A percentile compares a stretch with the other conserved stretches of the same genome.
These are phyloP conservation scores for Trichoderma reesei DNA, from an alignment of 495 filamentous ascomycete genomes.

Conservation along the genomic window DNA sequence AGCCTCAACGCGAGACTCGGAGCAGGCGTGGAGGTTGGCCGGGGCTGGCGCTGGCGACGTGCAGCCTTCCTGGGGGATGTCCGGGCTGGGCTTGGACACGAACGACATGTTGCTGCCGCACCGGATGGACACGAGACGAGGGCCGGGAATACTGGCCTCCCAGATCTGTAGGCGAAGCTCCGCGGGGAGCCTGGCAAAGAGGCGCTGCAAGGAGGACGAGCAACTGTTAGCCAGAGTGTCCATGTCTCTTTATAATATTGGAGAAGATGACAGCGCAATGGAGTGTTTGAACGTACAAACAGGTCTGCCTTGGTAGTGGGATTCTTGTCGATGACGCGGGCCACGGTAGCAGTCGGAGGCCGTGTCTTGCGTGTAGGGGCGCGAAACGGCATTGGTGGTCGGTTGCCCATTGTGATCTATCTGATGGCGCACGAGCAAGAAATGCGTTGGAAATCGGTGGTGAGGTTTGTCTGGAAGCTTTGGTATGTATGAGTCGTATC, in stretches of 20 bases:
- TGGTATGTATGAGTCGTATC: neutral
- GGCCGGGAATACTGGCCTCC: constrained; percentile 17
- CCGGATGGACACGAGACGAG: constrained; percentile 20
- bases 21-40: constrained; percentile 20
- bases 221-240: neutral
- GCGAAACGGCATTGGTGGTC: too few relatives aligned
- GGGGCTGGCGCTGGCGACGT: constrained; percentile 15
- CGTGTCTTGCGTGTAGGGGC: too few relatives aligned
- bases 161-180: constrained; percentile 24
- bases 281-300: too few relatives aligned
- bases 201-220: constrained; percentile 11
- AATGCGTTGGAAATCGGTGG: too few relatives aligned
- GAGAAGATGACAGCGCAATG: too few relatives aligned
- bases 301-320: too few relatives aligned
- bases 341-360: too few relatives aligned
- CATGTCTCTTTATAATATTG: too few relatives aligned
- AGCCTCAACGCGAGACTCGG: constrained; percentile 20
- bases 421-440: too few relatives aligned
- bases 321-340: too few relatives aligned
- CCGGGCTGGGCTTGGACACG: neutral
- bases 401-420: too few relatives aligned
- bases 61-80: constrained; percentile 6
- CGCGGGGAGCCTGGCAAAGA: constrained; percentile 18
- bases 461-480: too few relatives aligned
- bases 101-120: neutral